Evolutionary conservation across 2,329 filamentous ascomycete genomes (phyloP).

Genomic region (Neonectria faginata): DNA sequence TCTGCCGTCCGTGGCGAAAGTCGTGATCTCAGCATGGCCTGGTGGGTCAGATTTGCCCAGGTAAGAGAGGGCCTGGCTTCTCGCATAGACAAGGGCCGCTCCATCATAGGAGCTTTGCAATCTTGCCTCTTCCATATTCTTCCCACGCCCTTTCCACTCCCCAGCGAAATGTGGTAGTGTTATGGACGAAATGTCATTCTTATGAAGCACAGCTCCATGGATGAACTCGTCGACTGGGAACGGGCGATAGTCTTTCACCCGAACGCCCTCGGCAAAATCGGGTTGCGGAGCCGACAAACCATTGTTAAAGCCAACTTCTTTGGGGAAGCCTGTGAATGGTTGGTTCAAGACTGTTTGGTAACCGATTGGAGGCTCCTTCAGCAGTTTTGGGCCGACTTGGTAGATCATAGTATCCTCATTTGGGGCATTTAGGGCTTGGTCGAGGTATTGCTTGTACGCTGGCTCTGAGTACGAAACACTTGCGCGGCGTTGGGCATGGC

Average conservation of each 20-base stretch:
- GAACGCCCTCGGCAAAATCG: slow-evolving; percentile 45
- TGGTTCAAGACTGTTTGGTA: slow-evolving; percentile 23
- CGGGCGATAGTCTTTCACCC: slow-evolving; percentile 10
- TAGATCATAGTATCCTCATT: neutral
- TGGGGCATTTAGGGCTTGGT: accelerated
- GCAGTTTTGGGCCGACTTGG: neutral
- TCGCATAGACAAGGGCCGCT: slow-evolving; percentile 44
- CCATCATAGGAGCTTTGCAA: slow-evolving; percentile 42
- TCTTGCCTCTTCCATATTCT: slow-evolving; percentile 31
- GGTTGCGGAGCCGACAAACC: slow-evolving; percentile 44
- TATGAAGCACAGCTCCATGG: slow-evolving; percentile 35
- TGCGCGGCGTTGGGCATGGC: neutral
- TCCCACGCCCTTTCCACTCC: slow-evolving; percentile 37
- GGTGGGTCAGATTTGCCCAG: slow-evolving; percentile 32
- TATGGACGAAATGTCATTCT: slow-evolving; percentile 35
- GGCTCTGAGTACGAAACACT: neutral
- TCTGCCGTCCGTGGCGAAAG: slow-evolving; percentile 45
- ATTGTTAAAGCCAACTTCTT: slow-evolving; percentile 45
- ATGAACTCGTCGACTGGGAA: slow-evolving; percentile 30
- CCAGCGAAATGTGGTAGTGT: slow-evolving; percentile 46
- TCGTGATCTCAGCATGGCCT: slow-evolving; percentile 40
- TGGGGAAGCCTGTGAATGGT: slow-evolving; percentile 38
- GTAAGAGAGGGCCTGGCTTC: slow-evolving; percentile 42
- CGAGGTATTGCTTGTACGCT: neutral
- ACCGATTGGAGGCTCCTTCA: slow-evolving; percentile 31